Percentiles rank a stretch among this genome's conserved stretches.
Evolutionary conservation across 768 basidiomycete species (phyloP).

Genomic region (Boletus eberwhitei): DNA sequence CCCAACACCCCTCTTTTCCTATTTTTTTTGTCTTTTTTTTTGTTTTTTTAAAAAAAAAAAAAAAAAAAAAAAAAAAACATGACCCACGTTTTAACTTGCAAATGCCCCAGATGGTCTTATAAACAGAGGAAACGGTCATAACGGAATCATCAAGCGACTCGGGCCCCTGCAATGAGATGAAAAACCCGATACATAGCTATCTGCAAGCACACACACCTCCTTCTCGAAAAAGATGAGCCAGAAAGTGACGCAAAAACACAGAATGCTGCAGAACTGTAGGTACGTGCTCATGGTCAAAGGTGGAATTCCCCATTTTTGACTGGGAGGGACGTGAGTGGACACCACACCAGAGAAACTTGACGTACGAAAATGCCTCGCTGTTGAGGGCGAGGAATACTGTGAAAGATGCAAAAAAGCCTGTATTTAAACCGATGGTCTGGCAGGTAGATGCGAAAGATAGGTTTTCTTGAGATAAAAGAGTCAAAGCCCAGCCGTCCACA

Average conservation of each 20-base stretch:
- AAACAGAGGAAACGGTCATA: slow-evolving; percentile 87
- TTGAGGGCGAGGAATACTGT: slow-evolving; percentile 98
- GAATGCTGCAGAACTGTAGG: slow-evolving; percentile 78
- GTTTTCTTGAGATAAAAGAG: slow-evolving; percentile 86
- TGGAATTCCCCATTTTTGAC: slow-evolving; percentile 74
- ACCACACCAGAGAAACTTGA: slow-evolving; percentile 4
- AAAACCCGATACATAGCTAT: neutral
- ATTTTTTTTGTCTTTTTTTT: too few relatives aligned
- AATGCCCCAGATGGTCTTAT: slow-evolving; percentile 93
- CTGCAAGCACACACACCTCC: slow-evolving; percentile 55
- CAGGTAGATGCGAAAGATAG: slow-evolving; percentile 97
- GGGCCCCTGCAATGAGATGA: slow-evolving; percentile 53
- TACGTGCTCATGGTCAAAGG: slow-evolving; percentile 72
- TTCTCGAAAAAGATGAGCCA: slow-evolving; percentile 87
- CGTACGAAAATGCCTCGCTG: slow-evolving; percentile 85
- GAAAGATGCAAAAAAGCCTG: slow-evolving; percentile 93
- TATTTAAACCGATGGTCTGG: slow-evolving; percentile 95
- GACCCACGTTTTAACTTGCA: slow-evolving; percentile 82
- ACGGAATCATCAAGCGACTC: slow-evolving; percentile 72
- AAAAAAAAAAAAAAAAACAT: neutral
- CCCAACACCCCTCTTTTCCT: too few relatives aligned
- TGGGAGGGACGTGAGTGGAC: slow-evolving; percentile 28
- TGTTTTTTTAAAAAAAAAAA: neutral
- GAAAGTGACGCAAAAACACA: slow-evolving; percentile 80
- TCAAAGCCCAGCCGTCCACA: slow-evolving; percentile 90